Base-by-base conservation (phyloP, 1,284 basidiomycete genomes). In the Puccinia coronata region DNA sequence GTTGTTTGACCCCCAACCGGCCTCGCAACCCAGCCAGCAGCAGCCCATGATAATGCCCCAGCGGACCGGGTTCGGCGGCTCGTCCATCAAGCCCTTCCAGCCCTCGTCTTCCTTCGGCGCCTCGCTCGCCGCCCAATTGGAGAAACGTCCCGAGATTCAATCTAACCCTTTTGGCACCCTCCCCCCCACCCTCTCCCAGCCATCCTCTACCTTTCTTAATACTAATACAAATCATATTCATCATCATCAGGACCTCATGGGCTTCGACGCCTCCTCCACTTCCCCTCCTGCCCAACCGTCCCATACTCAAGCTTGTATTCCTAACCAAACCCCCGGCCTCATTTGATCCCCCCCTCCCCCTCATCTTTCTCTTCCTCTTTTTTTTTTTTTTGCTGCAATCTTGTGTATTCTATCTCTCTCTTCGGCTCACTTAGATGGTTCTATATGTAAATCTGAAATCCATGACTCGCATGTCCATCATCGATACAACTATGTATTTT, bases 101-200 rank as follows among this genome's bases (percentile, higher is more conserved):
- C 95, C 95, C 1, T 90, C 92, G 0, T 94, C 92, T 0, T 92
- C 91, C 43, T 98, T 98, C 85, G 95, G 95, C 47, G 91, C 92
- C 53, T 90, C 91, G 20, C 86, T 96, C 11, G 77, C 77, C 43
- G 55, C 72, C 23, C 72, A 61, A 74, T 23, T 74, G 25, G 36
- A 57, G n/a, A 74, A 57, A 72, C 20, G 25, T n/a, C 11, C 31
- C 8, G 25, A 34, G 1, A 23, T 16, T 23, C 49, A 36, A 23
- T 34, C 51, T n/a, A 72, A 72, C 70, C 51, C 70, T 12, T 72
- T 55, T 14, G 67, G 67, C 36, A 39, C 41, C 67, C 65, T 47
- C 2, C 43, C 43, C 41, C 31, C 18, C 23, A 12, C 5, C 41
- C 9, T 8, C 39, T 67, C 25, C 20, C 18, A 16, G 25, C 41